Evolutionary conservation across 225 moss, liverwort and hornwort genomes (phyloP).

Genomic region (Polytrichum formosum): DNA sequence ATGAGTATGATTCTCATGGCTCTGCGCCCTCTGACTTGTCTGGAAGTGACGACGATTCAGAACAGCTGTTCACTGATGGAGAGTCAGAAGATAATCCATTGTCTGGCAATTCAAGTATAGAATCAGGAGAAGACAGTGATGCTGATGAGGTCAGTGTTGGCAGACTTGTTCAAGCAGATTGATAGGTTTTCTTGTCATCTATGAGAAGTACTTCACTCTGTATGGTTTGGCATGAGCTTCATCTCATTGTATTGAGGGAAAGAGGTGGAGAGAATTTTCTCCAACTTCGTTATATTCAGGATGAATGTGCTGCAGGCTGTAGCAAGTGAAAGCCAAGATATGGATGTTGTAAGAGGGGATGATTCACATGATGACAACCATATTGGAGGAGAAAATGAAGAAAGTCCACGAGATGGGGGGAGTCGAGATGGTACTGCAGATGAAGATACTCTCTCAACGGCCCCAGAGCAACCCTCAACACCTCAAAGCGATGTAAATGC

Average conservation of each 20-base stretch:
- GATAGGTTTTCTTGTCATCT: too few species aligned
- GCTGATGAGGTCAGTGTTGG: conserved; percentile 46
- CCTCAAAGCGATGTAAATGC: conserved; percentile 14
- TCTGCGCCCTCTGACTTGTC: conserved; percentile 55
- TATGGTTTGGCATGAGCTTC: neutral
- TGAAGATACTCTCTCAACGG: conserved; percentile 21
- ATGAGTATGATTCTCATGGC: conserved; percentile 50
- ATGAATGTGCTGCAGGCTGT: conserved; percentile 41
- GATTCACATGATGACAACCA: conserved; percentile 2
- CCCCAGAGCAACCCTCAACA: conserved; percentile 20
- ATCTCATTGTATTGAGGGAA: neutral
- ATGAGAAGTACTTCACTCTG: too few species aligned
- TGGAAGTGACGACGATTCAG: conserved; percentile 63
- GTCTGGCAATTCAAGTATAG: conserved; percentile 45
- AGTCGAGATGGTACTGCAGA: conserved; percentile 22
- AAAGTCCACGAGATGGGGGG: conserved; percentile 27
- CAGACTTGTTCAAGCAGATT: too few species aligned
- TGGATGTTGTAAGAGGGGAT: conserved; percentile 34
- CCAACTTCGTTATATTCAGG: conserved; percentile 6
- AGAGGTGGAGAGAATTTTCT: neutral
- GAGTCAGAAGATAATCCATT: conserved; percentile 49
- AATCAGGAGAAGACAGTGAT: conserved; percentile 55
- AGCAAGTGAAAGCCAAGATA: conserved; percentile 36
- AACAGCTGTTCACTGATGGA: conserved; percentile 49
- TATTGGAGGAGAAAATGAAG: conserved; percentile 22